These are phyloP conservation scores for Xylaria sp. DNA, from an alignment of 2,329 filamentous ascomycete species.

Conservation along the genomic window DNA sequence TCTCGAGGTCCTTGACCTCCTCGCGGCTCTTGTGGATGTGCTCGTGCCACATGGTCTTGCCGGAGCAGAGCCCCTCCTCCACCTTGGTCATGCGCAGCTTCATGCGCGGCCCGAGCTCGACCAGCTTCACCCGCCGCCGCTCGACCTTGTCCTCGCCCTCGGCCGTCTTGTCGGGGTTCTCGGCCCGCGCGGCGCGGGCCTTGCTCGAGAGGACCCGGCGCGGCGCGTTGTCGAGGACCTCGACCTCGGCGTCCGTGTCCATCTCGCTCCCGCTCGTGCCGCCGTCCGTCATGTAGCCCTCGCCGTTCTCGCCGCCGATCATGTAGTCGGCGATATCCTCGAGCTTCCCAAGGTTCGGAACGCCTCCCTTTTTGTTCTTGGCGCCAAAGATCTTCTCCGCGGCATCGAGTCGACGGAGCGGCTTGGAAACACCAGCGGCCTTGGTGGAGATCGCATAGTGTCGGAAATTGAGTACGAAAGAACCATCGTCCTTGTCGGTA, in stretches of 20 bases:
- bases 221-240: constrained; percentile 70
- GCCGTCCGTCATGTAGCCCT: constrained; percentile 83
- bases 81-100: constrained; percentile 89
- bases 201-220: constrained; percentile 61
- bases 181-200: constrained; percentile 50
- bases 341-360: constrained; percentile 89
- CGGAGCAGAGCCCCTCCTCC: constrained; percentile 87
- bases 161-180: constrained; percentile 48
- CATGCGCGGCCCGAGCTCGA: constrained; percentile 91
- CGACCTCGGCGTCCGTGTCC: constrained; percentile 94
- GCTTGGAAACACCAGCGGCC: constrained; percentile 79
- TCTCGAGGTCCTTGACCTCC: constrained; percentile 78
- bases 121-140: constrained; percentile 85
- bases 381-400: constrained; percentile 75
- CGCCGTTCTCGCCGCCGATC: constrained; percentile 75
- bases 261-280: constrained; percentile 83
- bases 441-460: constrained; percentile 97
- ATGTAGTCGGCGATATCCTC: constrained; percentile 95
- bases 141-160: constrained; percentile 64
- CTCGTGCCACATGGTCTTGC: constrained; percentile 97
- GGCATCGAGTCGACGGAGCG: constrained; percentile 80
- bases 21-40: constrained; percentile 82
- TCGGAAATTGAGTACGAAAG: constrained; percentile 82
- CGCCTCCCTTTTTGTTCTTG: constrained; percentile 65
- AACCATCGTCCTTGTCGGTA: constrained; percentile 59